phyloP scores from a whole-genome alignment of 176 grass and related monocot species.

The Eragrostis nindensis region DNA sequence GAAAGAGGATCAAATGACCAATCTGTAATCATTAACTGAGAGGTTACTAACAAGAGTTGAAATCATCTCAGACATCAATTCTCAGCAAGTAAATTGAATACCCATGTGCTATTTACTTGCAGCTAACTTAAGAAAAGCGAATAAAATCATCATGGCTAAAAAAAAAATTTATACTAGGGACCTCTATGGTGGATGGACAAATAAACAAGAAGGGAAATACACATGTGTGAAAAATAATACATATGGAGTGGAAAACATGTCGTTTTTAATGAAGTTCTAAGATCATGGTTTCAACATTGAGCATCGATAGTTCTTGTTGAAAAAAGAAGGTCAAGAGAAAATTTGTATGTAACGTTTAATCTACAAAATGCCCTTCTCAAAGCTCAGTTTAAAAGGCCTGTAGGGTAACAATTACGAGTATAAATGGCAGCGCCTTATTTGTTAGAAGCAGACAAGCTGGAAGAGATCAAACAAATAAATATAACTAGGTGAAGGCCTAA shows the following conservation, averaged over 20 bases:
- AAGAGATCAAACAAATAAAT: conserved; percentile 6
- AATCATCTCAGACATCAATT: conserved; percentile 8
- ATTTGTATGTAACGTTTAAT: neutral
- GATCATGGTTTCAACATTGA: conserved; percentile 6
- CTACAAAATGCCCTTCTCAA: neutral
- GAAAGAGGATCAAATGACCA: neutral
- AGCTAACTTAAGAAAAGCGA: neutral
- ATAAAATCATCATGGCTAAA: conserved; percentile 6
- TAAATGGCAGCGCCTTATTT: conserved; percentile 1
- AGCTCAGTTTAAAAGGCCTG: neutral
- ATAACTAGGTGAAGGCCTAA: conserved; percentile 14
- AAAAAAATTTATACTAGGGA: neutral
- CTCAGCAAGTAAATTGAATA: neutral
- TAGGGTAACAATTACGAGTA: conserved; percentile 8
- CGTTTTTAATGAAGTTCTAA: neutral
- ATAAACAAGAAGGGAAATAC: neutral
- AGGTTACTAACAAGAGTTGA: neutral
- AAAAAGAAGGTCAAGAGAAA: neutral
- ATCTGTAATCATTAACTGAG: conserved; percentile 9
- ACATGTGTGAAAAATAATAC: neutral
- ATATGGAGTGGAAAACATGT: neutral
- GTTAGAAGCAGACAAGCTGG: conserved; percentile 14
- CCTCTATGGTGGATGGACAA: neutral
- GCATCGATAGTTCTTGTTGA: neutral
- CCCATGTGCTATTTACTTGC: neutral